Conservation (phyloP, 257 asterid genomes). For the Nyctanthes arbortristis region DNA sequence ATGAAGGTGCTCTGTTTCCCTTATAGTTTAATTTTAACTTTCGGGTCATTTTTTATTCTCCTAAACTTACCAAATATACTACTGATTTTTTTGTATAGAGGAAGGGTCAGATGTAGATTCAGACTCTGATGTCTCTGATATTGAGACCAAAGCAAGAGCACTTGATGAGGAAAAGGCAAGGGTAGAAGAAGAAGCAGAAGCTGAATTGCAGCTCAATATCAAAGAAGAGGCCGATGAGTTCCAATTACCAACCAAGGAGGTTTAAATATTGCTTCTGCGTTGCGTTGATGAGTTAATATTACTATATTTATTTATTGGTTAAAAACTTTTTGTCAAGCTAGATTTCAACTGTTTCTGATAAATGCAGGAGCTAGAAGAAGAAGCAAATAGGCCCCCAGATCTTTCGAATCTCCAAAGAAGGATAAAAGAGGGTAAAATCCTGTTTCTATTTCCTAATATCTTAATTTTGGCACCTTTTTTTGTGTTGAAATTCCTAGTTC, state of each 20-base stretch:
- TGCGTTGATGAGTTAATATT: background rate
- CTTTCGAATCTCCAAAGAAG: slow-evolving; percentile 74
- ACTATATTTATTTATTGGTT: background rate
- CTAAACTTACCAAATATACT: background rate
- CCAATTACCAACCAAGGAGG: slow-evolving; percentile 79
- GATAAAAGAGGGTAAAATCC: slow-evolving; percentile 82
- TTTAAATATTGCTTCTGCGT: slow-evolving; percentile 25
- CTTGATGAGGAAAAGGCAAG: slow-evolving; percentile 51
- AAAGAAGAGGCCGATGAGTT: slow-evolving; percentile 75
- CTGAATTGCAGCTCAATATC: slow-evolving; percentile 61
- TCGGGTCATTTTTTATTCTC: slow-evolving; percentile 16
- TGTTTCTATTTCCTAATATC: background rate
- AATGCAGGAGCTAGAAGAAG: slow-evolving; percentile 97
- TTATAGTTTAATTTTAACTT: slow-evolving; percentile 16
- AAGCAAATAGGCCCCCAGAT: slow-evolving; percentile 78
- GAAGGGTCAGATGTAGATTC: slow-evolving; percentile 44
- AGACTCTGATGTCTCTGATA: slow-evolving; percentile 64
- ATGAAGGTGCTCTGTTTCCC: slow-evolving; percentile 50
- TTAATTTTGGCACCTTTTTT: background rate
- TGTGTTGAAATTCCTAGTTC: background rate
- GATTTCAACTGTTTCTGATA: slow-evolving; percentile 10
- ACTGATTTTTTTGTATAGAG: slow-evolving; percentile 27
- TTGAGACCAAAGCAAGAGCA: slow-evolving; percentile 50
- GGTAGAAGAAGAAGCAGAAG: slow-evolving; percentile 52
- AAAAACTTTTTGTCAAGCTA: background rate